Evolutionary conservation across 805 yeast genomes (phyloP).

Genomic region (Naumovozyma castellii): DNA sequence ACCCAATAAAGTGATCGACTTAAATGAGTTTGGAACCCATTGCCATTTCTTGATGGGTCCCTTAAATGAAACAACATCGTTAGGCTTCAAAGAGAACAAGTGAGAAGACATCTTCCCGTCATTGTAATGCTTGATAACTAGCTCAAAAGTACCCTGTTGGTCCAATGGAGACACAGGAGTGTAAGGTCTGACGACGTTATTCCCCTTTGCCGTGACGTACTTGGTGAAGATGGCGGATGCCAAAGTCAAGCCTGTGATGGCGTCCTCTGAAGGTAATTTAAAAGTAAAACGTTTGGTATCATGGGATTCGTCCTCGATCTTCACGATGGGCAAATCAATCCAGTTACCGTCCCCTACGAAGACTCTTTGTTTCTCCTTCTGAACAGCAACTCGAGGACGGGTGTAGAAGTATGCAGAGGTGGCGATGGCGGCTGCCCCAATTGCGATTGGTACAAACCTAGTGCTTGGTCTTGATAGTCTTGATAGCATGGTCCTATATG

Average conservation of each 20-base stretch:
- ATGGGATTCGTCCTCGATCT: constrained; percentile 38
- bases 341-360: constrained; percentile 59
- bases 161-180: constrained; percentile 76
- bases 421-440: constrained; percentile 40
- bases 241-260: constrained; percentile 62
- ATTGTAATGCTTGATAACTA: constrained; percentile 77
- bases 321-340: constrained; percentile 53
- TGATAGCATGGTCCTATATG: constrained; percentile 13
- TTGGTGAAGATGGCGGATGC: constrained; percentile 80
- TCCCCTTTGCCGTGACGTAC: constrained; percentile 74
- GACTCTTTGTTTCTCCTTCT: constrained; percentile 32
- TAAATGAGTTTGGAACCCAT: constrained; percentile 79
- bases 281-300: constrained; percentile 66
- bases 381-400: constrained; percentile 4
- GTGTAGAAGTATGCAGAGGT: constrained; percentile 19
- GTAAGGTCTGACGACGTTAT: constrained; percentile 76
- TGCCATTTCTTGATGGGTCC: constrained; percentile 91
- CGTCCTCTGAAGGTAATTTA: constrained; percentile 55
- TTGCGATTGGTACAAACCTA: constrained; percentile 31
- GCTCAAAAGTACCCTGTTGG: constrained; percentile 63
- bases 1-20: constrained; percentile 73
- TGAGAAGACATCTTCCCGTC: constrained; percentile 78
- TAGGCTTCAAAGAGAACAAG: constrained; percentile 56
- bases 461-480: constrained; percentile 17
- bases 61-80: constrained; percentile 81